Base-by-base conservation (phyloP, 192 early-diverging fungal genomes). In the Glomus cerebriforme region DNA sequence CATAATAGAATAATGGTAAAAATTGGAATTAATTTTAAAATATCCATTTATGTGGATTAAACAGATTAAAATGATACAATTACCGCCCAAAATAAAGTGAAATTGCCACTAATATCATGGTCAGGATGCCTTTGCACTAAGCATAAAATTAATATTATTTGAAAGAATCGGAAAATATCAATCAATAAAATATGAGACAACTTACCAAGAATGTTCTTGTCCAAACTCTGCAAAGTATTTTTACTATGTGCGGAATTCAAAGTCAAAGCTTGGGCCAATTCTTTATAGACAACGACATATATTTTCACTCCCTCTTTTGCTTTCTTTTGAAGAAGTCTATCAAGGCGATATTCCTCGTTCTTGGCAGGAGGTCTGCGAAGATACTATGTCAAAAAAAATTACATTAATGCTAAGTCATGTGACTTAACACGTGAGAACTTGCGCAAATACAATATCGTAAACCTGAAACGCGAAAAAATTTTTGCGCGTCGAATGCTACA, bases 211-310 rank as follows among this genome's bases (percentile, higher is more conserved):
- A 96, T 96, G 80, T 96, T 96, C 22, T 86, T 85, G 73, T 93
- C 87, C 65, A 94, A 85, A 32, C 86, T 85, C 75, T 93, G 86
- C 62, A 97, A 87, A 82, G 89, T 87, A 68, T 86, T 84, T 83
- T 95, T 92, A 35, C 94, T 93, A 67, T 95, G 94, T 34, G 88
- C 82, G 66, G 93, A 93, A 79, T 92, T 89, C 65, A 93, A 81
- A 15, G 94, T 93, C 32, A 97, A 83, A 32, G 93, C 91, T 70
- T 93, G 81, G 0, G 90, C 86, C 9, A 97, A 86, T 79, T 97
- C 96, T 85, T 97, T 95, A 86, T 96, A 97, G 19, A 97, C 86
- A 0, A 95, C 89, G 54, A 97, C 89, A 79, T 94, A 95, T 77
- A 97, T 94, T 83, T 92, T 91, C 32, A 97, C 92, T 32, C 95